Evolutionary conservation across 371 early-diverging fungal species (phyloP).

Genomic region (Syncephalis fuscata): DNA sequence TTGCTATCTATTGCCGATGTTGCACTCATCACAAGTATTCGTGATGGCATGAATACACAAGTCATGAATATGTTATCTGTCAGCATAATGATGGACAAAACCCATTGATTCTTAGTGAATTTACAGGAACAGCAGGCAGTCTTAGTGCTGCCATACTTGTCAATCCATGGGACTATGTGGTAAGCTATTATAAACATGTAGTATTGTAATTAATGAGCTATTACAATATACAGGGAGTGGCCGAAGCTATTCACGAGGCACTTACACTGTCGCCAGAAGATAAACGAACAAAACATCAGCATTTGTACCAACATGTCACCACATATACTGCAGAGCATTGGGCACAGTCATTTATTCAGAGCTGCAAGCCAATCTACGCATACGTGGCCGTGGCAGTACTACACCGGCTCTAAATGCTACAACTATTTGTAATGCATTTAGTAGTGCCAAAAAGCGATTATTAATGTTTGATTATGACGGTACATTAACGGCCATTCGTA

Average conservation of each 20-base stretch:
- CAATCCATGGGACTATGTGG: constrained; percentile 92
- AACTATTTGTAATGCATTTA: constrained; percentile 23
- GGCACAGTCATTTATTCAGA: constrained; percentile 72
- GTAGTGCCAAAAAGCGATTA: constrained; percentile 38
- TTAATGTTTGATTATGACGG: constrained; percentile 88
- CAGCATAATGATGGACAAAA: constrained; percentile 77
- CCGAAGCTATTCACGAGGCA: constrained; percentile 79
- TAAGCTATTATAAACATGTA: constrained; percentile 3
- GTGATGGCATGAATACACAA: constrained; percentile 99
- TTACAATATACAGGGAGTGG: constrained; percentile 46
- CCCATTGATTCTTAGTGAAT: constrained; percentile 88
- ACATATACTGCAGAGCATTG: constrained; percentile 84
- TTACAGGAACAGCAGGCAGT: constrained; percentile 93
- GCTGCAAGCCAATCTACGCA: constrained; percentile 19
- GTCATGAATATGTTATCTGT: constrained; percentile 95
- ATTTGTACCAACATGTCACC: constrained; percentile 73
- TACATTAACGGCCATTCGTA: constrained; percentile 59
- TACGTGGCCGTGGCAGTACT: constrained; percentile 33
- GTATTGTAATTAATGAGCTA: neutral
- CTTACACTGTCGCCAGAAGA: constrained; percentile 73
- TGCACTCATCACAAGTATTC: constrained; percentile 83
- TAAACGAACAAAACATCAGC: constrained; percentile 57
- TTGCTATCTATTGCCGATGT: constrained; percentile 88
- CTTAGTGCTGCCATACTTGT: constrained; percentile 81
- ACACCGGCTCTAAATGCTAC: constrained; percentile 46